Evolutionary conservation across 352 stramenopile genomes (phyloP).

Genomic region (Pythium rhizo-oryzae): DNA sequence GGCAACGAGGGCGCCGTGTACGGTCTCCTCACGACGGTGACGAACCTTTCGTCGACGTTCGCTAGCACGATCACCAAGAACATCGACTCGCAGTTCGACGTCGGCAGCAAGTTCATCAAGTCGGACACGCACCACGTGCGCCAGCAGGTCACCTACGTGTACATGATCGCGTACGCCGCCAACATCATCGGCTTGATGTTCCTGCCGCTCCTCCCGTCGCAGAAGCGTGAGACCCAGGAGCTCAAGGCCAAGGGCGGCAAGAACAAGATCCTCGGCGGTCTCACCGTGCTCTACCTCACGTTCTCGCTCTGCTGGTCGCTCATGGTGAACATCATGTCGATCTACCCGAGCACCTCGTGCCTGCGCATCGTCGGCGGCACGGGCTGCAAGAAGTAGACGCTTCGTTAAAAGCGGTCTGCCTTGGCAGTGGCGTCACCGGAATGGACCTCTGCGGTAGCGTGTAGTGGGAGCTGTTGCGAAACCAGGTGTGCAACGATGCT

Average conservation of each 20-base stretch:
- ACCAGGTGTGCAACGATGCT: no score
- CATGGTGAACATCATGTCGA: constrained; percentile 36
- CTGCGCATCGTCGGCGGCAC: constrained; percentile 29
- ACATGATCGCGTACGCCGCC: constrained; percentile 22
- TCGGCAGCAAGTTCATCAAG: constrained; percentile 26
- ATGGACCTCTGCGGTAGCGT: background rate
- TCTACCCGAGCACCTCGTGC: constrained; percentile 34
- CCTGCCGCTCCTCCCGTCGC: constrained; percentile 27
- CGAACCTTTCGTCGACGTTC: constrained; percentile 24
- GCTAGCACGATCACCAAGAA: constrained; percentile 28
- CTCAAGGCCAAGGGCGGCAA: constrained; percentile 28
- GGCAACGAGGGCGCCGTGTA: constrained; percentile 31
- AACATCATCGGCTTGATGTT: constrained; percentile 29
- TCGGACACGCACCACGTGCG: constrained; percentile 26
- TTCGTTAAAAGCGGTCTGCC: background rate
- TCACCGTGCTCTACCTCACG: constrained; percentile 28
- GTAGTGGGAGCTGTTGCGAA: background rate
- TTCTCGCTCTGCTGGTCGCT: constrained; percentile 28
- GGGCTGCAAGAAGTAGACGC: constrained; percentile 20
- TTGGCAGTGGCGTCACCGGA: no score
- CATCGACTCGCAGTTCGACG: constrained; percentile 27
- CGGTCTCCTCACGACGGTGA: constrained; percentile 22
- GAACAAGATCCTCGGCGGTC: constrained; percentile 22
- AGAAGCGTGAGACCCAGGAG: constrained; percentile 26
- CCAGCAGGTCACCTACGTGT: constrained; percentile 24